Conservation (phyloP, 2,329 filamentous ascomycete species). For the Phialocephala sp. region DNA sequence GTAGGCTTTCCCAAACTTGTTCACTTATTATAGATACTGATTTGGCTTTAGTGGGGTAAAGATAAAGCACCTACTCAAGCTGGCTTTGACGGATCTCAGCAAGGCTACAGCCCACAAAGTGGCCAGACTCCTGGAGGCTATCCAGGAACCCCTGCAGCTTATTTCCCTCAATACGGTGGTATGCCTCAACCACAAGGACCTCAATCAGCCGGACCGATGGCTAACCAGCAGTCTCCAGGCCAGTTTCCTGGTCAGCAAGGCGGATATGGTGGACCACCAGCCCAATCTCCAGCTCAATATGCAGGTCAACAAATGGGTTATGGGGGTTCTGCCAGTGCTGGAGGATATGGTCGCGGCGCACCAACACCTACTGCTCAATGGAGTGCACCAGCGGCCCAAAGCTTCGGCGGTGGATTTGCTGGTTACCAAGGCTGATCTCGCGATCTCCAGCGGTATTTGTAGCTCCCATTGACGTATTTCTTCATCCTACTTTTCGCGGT, state of each 20-base stretch:
- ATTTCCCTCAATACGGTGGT: slow-evolving; percentile 94
- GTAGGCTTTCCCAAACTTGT: slow-evolving; percentile 65
- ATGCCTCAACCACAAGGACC: slow-evolving; percentile 47
- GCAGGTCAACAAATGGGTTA: slow-evolving; percentile 74
- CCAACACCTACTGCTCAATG: slow-evolving; percentile 45
- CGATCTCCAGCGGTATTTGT: slow-evolving; percentile 1
- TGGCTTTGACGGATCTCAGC: slow-evolving; percentile 81
- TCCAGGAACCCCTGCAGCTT: slow-evolving; percentile 77
- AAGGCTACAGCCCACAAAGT: slow-evolving; percentile 74
- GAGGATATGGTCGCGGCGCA: slow-evolving; percentile 81
- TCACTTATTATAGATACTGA: slow-evolving; percentile 41
- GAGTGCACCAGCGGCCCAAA: slow-evolving; percentile 62
- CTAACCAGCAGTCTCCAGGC: slow-evolving; percentile 47
- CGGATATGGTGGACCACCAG: slow-evolving; percentile 66
- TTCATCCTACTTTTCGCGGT: slow-evolving; percentile 30
- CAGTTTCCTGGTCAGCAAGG: slow-evolving; percentile 68
- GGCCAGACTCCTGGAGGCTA: slow-evolving; percentile 72
- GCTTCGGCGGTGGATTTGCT: slow-evolving; percentile 64
- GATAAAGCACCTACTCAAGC: slow-evolving; percentile 85
- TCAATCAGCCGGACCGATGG: slow-evolving; percentile 46
- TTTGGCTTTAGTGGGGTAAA: slow-evolving; percentile 84
- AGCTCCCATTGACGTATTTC: slow-evolving; percentile 24
- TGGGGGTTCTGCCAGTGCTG: slow-evolving; percentile 75
- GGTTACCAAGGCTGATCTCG: slow-evolving; percentile 63
- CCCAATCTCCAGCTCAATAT: slow-evolving; percentile 66